Evolutionary conservation across 768 basidiomycete genomes (phyloP).

Genomic region (Pholiota conissans): DNA sequence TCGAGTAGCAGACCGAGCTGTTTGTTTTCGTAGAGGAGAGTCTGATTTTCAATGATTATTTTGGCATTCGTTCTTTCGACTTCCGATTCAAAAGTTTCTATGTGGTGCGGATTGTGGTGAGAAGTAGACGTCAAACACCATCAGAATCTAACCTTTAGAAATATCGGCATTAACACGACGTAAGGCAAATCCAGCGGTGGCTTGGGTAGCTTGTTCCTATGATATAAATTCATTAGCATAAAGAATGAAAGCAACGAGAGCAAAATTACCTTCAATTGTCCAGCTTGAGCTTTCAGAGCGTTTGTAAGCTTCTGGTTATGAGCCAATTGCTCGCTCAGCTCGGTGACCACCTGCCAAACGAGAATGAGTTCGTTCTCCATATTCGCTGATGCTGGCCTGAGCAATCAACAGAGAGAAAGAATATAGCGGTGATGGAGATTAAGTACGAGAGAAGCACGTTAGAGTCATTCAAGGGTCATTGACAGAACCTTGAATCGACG

Average conservation of each 20-base stretch:
- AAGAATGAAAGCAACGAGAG: conserved; percentile 1
- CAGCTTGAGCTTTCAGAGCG: conserved; percentile 67
- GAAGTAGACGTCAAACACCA: background rate
- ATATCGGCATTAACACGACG: conserved; percentile 88
- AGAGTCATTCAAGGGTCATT: conserved; percentile 19
- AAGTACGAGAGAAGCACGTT: background rate
- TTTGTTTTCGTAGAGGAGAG: conserved; percentile 91
- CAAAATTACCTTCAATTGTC: conserved; percentile 66
- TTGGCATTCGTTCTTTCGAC: conserved; percentile 88
- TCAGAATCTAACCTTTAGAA: conserved; percentile 57
- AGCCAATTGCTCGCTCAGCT: conserved; percentile 80
- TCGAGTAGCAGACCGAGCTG: conserved; percentile 86
- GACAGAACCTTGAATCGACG: conserved; percentile 20
- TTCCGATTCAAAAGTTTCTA: conserved; percentile 92
- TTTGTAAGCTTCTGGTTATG: conserved; percentile 77
- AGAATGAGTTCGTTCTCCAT: conserved; percentile 74
- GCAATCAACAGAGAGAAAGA: background rate
- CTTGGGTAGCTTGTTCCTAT: conserved; percentile 74
- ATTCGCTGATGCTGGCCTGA: background rate
- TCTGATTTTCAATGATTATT: conserved; percentile 92
- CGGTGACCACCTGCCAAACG: conserved; percentile 78
- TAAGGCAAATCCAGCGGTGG: conserved; percentile 73
- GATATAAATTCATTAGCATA: conserved; percentile 6
- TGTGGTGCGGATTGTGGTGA: background rate
- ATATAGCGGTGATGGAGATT: background rate